These are phyloP conservation scores for Patellifolia procumbens DNA, from an alignment of 179 eudicot genomes.

Conservation along the genomic window DNA sequence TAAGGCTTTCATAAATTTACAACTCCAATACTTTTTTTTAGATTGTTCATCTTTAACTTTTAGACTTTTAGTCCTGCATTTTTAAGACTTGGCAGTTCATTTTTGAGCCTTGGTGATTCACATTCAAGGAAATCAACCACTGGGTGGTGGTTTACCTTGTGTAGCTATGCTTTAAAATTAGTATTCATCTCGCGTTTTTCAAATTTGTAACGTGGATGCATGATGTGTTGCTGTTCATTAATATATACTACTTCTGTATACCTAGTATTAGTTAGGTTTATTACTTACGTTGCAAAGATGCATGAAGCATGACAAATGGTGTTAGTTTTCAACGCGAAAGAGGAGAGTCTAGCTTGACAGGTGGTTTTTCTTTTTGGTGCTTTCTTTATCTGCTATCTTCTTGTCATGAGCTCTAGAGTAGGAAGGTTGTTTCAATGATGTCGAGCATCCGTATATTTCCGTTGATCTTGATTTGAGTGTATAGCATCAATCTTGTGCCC, in stretches of 20 bases:
- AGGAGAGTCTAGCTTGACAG: not conserved
- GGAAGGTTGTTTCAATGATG: not conserved
- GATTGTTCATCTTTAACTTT: no score
- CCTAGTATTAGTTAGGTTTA: not conserved
- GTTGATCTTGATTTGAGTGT: not conserved
- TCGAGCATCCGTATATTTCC: not conserved
- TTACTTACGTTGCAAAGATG: not conserved
- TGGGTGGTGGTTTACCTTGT: not conserved
- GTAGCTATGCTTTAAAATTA: not conserved
- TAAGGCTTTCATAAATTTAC: no score
- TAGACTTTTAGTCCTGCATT: no score
- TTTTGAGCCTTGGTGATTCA: no score
- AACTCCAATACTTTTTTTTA: no score
- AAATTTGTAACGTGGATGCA: not conserved
- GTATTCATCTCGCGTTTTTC: not conserved
- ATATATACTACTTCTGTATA: not conserved
- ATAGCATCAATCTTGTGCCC: not conserved
- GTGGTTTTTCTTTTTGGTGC: not conserved
- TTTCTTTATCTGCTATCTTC: not conserved
- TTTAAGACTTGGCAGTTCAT: no score
- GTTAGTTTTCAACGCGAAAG: not conserved
- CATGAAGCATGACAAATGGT: not conserved
- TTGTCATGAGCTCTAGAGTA: no score
- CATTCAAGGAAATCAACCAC: no score
- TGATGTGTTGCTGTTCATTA: not conserved